These are phyloP conservation scores for Xylaria sp. DNA, from an alignment of 2,329 filamentous ascomycete species.

Conservation along the genomic window DNA sequence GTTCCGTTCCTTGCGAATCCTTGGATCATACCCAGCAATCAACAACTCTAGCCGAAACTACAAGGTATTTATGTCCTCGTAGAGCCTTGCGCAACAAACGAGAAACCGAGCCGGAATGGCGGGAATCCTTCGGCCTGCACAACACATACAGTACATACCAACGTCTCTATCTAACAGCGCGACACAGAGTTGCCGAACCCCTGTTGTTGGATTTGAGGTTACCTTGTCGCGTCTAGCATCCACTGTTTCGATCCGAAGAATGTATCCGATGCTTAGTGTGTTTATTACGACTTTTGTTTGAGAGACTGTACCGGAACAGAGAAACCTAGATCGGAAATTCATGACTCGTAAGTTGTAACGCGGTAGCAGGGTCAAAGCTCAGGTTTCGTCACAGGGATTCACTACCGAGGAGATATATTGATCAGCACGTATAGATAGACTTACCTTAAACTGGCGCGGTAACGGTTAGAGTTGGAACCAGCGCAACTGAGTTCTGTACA, in stretches of 20 bases:
- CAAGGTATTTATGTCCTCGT: constrained; percentile 10
- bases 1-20: constrained; percentile 27
- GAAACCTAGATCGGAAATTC: constrained; percentile 10
- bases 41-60: constrained; percentile 13
- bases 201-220: constrained; percentile 47
- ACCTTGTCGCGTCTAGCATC: constrained; percentile 44
- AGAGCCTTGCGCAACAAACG: constrained; percentile 29
- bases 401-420: constrained; percentile 14
- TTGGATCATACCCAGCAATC: constrained; percentile 32
- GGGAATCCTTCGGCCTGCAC: constrained; percentile 35
- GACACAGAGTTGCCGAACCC: constrained; percentile 39
- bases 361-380: constrained; percentile 22
- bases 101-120: constrained; percentile 31
- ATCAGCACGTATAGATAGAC: constrained; percentile 13
- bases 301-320: constrained; percentile 12
- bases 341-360: constrained; percentile 23
- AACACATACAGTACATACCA: constrained; percentile 17
- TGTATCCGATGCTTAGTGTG: constrained; percentile 30
- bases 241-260: constrained; percentile 33
- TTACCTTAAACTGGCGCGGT: constrained; percentile 13
- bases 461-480: background rate
- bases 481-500: constrained; percentile 3
- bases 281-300: constrained; percentile 5
- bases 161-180: constrained; percentile 34
- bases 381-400: constrained; percentile 26